Percentiles rank a stretch among this genome's conserved stretches.
Evolutionary conservation across 331 rosid species (phyloP).

Genomic region (Acacia pycnantha): DNA sequence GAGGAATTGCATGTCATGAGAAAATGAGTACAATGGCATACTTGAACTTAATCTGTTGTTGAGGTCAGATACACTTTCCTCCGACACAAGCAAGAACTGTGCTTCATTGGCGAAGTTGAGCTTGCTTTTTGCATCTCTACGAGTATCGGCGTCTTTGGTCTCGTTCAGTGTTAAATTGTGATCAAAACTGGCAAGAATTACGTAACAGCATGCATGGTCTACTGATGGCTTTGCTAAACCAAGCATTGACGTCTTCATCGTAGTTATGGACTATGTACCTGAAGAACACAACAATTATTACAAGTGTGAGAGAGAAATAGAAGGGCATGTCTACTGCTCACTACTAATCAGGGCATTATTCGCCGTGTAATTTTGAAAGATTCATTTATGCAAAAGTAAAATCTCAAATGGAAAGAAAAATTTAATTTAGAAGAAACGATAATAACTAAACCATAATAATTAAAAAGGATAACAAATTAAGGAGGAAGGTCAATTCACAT

Average conservation of each 20-base stretch:
- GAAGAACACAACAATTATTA: conserved; percentile 15
- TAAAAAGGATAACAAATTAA: background rate
- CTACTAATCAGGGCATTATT: background rate
- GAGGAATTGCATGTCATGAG: conserved; percentile 2
- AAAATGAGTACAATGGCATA: conserved; percentile 38
- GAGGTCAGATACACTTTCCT: conserved; percentile 85
- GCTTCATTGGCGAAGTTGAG: conserved; percentile 81
- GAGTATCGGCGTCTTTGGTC: conserved; percentile 32
- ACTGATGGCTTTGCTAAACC: conserved; percentile 84
- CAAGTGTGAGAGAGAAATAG: conserved; percentile 15
- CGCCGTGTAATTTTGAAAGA: background rate
- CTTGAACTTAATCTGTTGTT: conserved; percentile 65
- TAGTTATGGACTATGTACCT: conserved; percentile 67
- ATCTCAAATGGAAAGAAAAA: background rate
- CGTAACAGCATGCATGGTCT: conserved; percentile 73
- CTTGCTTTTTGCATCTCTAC: conserved; percentile 55
- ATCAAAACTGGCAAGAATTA: conserved; percentile 47
- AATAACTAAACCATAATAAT: background rate
- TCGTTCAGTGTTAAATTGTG: conserved; percentile 36
- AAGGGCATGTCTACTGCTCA: background rate
- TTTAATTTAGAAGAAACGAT: background rate
- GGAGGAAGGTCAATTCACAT: background rate
- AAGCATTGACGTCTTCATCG: conserved; percentile 50
- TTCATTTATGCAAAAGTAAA: background rate
- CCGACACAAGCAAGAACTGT: conserved; percentile 77